A percentile compares a stretch with the other conserved stretches of the same genome.
phyloP scores from a whole-genome alignment of 2,329 filamentous ascomycete genomes.

The Aspergillus alliaceus region DNA sequence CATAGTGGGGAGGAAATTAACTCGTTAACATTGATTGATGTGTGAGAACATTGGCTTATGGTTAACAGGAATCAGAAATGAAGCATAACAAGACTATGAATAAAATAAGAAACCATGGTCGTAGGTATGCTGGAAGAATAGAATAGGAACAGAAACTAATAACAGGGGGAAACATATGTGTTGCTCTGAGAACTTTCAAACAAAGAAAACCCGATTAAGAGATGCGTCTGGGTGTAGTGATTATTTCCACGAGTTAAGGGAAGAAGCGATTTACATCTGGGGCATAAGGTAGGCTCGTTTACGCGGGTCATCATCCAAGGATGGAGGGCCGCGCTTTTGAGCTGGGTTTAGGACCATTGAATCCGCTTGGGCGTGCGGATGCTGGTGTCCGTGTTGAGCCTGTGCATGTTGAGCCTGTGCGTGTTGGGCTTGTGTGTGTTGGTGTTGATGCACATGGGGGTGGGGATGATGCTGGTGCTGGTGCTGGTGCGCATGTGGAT shows the following conservation, averaged over 20 bases:
- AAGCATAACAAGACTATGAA: neutral
- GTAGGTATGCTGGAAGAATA: neutral
- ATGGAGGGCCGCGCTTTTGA: constrained; percentile 17
- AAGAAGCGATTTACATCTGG: constrained; percentile 14
- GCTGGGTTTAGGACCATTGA: constrained; percentile 19
- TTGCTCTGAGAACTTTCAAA: neutral
- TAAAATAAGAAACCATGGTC: neutral
- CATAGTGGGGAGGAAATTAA: neutral
- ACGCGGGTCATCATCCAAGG: constrained; percentile 20
- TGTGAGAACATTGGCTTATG: neutral
- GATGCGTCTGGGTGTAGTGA: neutral
- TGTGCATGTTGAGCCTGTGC: neutral
- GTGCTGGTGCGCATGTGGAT: neutral
- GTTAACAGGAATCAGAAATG: neutral
- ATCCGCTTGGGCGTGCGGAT: constrained; percentile 5
- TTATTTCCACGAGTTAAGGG: neutral
- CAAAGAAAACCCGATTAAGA: neutral
- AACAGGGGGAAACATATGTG: neutral
- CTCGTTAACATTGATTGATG: neutral
- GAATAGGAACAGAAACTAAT: too few relatives aligned
- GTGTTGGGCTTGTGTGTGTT: constrained; percentile 7
- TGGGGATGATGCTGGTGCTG: constrained; percentile 2
- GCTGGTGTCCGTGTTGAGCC: neutral
- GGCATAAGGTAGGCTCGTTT: constrained; percentile 23
- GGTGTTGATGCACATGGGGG: constrained; percentile 11